These are phyloP conservation scores for Nasturtium officinale DNA, from an alignment of 345 rosid genomes.

Conservation along the genomic window DNA sequence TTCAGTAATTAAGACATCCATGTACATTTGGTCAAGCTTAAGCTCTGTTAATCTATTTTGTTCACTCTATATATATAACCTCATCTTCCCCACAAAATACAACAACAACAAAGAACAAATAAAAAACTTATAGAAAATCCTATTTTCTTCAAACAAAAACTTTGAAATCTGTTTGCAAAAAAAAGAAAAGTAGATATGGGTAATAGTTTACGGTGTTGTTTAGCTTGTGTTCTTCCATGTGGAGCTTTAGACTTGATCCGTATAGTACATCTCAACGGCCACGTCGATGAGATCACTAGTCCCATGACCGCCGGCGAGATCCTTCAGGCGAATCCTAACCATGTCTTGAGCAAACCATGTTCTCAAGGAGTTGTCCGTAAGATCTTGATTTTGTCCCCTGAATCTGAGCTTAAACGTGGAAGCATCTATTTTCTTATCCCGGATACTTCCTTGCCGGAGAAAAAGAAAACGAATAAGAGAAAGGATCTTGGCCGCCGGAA, in stretches of 20 bases:
- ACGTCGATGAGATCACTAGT: conserved; percentile 73
- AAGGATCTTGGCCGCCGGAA: not conserved
- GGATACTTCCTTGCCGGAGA: conserved; percentile 56
- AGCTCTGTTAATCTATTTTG: conserved; percentile 7
- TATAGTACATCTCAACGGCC: conserved; percentile 83
- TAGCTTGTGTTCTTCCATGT: conserved; percentile 93
- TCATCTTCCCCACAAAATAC: conserved; percentile 16
- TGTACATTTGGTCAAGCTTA: conserved; percentile 24
- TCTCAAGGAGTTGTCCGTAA: conserved; percentile 76
- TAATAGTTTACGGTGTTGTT: conserved; percentile 83
- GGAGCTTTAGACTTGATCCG: conserved; percentile 96
- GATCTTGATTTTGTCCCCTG: conserved; percentile 78
- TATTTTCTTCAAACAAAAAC: not conserved
- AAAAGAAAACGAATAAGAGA: conserved; percentile 40
- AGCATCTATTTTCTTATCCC: conserved; percentile 89
- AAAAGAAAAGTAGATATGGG: conserved; percentile 73
- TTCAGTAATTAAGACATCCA: conserved; percentile 20
- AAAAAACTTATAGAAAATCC: not conserved
- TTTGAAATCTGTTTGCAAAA: not conserved
- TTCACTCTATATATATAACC: conserved; percentile 19
- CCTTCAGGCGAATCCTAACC: conserved; percentile 77
- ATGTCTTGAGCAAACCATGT: conserved; percentile 79
- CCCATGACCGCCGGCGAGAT: conserved; percentile 82
- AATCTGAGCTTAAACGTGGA: conserved; percentile 87
- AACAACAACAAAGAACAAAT: conserved; percentile 13